Base-by-base conservation (phyloP, 345 rosid genomes). In the Linum trigynum region DNA sequence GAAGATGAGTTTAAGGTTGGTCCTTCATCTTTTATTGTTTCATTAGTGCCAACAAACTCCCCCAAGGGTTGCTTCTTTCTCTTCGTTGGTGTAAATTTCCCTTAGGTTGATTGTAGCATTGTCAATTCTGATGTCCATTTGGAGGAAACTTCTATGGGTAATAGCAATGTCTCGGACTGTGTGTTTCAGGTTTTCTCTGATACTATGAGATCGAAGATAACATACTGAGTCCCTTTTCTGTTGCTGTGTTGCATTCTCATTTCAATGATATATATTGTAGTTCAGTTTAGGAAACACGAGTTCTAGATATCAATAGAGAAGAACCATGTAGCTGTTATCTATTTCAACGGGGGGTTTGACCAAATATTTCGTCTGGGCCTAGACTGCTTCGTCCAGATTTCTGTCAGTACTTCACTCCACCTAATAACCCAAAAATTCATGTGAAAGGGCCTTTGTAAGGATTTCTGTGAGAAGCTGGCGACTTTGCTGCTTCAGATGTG, bases 1-100 rank as follows among this genome's bases (percentile, higher is more conserved):
- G 72, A 94, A 85, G 80, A 85, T 88, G 87, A 76, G 85, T 74
- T 66, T 79, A 73, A 90, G 99, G 99, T 94, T 65, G 78, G 81
- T 74, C 8, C 9, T 55, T 37, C 61, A 15, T 9, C 14, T 48
- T 48, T 57, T 23, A 23, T 23, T 23, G 32, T 23, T n/a, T n/a
- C 32, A 23, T 23, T 23, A 23, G 32, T 23, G 32, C 32, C 32
- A 23, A 23, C 32, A 23, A 23, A 23, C 32, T 23, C 32, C 32
- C 32, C 7, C 3, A 37, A 10, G 16, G 61, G 38, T 57, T 37
- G 12, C 38, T 17, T 5, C 2, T 57, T n/a, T 37, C 14, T 17
- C 36, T 37, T 16, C 38, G 16, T 37, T 23, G 38, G 38, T 57
- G 3, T 57, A 1, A 16, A 37, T 37, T n/a, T 57, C 11, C 38